Percentiles rank a stretch among this genome's conserved stretches.
Evolutionary conservation across 768 basidiomycete genomes (phyloP).

Genomic region (Pluteus cervinus): DNA sequence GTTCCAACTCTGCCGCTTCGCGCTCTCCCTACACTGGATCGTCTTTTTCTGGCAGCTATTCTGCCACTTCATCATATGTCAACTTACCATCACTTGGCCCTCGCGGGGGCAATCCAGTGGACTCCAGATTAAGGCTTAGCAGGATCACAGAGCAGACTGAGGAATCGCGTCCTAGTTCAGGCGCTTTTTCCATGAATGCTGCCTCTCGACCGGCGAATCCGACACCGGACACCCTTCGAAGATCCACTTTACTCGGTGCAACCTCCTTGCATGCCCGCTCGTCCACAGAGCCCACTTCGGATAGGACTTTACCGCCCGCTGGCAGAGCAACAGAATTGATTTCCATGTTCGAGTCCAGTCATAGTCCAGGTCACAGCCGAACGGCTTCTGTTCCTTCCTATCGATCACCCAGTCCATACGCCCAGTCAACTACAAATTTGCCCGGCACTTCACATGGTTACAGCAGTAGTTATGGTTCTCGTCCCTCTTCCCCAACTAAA

Average conservation of each 20-base stretch:
- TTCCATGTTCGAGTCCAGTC: constrained; percentile 63
- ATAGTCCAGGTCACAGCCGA: constrained; percentile 44
- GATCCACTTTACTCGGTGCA: constrained; percentile 37
- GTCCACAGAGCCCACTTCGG: constrained; percentile 49
- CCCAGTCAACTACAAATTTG: constrained; percentile 18
- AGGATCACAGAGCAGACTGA: constrained; percentile 78
- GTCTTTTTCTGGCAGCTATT: constrained; percentile 31
- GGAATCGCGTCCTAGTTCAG: constrained; percentile 55
- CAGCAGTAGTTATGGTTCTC: constrained; percentile 30
- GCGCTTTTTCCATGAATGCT: constrained; percentile 26
- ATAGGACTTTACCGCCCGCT: constrained; percentile 40
- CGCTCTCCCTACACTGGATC: constrained; percentile 33
- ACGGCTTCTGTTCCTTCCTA: constrained; percentile 46
- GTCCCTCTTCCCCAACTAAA: constrained; percentile 43
- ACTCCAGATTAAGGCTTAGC: no score
- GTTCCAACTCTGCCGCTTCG: constrained; percentile 35
- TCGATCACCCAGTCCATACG: constrained; percentile 31
- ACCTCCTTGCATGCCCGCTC: constrained; percentile 46
- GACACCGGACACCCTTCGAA: constrained; percentile 39
- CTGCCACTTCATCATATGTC: constrained; percentile 36
- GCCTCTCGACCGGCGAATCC: constrained; percentile 30
- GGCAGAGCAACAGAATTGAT: constrained; percentile 66
- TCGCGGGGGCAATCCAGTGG: no score
- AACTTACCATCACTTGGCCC: constrained; percentile 34
- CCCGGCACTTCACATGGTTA: constrained; percentile 25